A percentile compares a stretch with the other conserved stretches of the same genome.
Evolutionary conservation across 1,284 basidiomycete species (phyloP).

Genomic region (Malassezia restricta): DNA sequence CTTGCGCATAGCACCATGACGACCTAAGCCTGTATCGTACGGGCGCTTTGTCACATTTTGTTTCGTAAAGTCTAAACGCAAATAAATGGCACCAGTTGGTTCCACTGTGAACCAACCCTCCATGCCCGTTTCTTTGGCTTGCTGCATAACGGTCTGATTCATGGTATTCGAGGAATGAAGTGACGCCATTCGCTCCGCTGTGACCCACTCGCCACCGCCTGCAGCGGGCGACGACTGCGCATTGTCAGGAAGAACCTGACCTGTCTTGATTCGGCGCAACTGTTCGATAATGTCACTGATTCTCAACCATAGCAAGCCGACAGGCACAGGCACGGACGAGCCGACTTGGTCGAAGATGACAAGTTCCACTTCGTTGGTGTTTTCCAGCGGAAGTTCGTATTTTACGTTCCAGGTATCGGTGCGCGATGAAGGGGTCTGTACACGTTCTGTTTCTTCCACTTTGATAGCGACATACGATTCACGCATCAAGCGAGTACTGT

Average conservation of each 20-base stretch:
- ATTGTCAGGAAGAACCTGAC: conserved; percentile 49
- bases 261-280: conserved; percentile 76
- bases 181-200: conserved; percentile 31
- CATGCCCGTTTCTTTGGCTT: conserved; percentile 53
- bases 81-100: conserved; percentile 75
- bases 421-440: conserved; percentile 78
- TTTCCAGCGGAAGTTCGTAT: conserved; percentile 90
- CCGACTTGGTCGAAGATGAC: conserved; percentile 82
- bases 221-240: conserved; percentile 46
- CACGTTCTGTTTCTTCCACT: conserved; percentile 86
- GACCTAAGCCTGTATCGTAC: conserved; percentile 73
- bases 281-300: conserved; percentile 93
- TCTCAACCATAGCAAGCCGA: conserved; percentile 89
- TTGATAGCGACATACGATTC: conserved; percentile 91
- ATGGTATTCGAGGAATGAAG: not conserved
- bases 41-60: conserved; percentile 71
- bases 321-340: conserved; percentile 68
- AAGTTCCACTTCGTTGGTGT: conserved; percentile 95
- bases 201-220: conserved; percentile 40
- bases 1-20: conserved; percentile 94
- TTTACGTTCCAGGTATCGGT: conserved; percentile 96
- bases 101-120: conserved; percentile 97
- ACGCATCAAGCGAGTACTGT: conserved; percentile 46
- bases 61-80: conserved; percentile 41
- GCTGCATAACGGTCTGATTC: not conserved